Percentiles rank a stretch among this genome's conserved stretches.
Conservation (phyloP, 2,329 filamentous ascomycete species). For the Talaromyces funiculosus region DNA sequence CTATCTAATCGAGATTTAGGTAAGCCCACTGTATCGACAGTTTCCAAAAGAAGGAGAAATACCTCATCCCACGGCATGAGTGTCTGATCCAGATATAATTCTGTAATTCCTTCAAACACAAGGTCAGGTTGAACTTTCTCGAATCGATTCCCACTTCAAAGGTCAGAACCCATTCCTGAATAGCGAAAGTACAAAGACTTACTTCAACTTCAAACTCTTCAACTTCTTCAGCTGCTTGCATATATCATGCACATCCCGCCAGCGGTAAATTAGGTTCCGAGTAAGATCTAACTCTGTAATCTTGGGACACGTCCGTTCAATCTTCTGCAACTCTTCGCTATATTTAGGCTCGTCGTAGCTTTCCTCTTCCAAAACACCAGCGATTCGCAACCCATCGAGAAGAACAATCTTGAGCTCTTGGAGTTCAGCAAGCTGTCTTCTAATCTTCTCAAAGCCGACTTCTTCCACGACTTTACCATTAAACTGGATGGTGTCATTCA, state of each 20-base stretch:
- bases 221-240: slow-evolving; percentile 65
- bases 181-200: slow-evolving; percentile 28
- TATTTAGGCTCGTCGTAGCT: slow-evolving; percentile 11
- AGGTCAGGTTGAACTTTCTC: slow-evolving; percentile 34
- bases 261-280: slow-evolving; percentile 68
- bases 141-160: slow-evolving; percentile 64
- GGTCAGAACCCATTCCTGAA: slow-evolving; percentile 13
- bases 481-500: slow-evolving; percentile 60
- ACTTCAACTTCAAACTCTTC: slow-evolving; percentile 66
- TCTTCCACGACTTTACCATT: slow-evolving; percentile 82
- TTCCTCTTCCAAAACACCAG: slow-evolving; percentile 28
- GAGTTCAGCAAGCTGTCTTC: slow-evolving; percentile 68
- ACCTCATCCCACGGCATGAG: slow-evolving; percentile 63
- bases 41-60: slow-evolving; percentile 12
- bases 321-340: slow-evolving; percentile 39
- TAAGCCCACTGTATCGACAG: slow-evolving; percentile 12
- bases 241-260: slow-evolving; percentile 63
- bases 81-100: slow-evolving; percentile 63
- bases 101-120: slow-evolving; percentile 49
- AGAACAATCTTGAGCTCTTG: slow-evolving; percentile 74
- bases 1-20: slow-evolving; percentile 26
- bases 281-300: slow-evolving; percentile 75
- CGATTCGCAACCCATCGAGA: slow-evolving; percentile 68
- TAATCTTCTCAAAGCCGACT: slow-evolving; percentile 91
- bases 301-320: slow-evolving; percentile 53